Evolutionary conservation across 23 red algal genomes (phyloP).

Genomic region (Agarophyton chilense): DNA sequence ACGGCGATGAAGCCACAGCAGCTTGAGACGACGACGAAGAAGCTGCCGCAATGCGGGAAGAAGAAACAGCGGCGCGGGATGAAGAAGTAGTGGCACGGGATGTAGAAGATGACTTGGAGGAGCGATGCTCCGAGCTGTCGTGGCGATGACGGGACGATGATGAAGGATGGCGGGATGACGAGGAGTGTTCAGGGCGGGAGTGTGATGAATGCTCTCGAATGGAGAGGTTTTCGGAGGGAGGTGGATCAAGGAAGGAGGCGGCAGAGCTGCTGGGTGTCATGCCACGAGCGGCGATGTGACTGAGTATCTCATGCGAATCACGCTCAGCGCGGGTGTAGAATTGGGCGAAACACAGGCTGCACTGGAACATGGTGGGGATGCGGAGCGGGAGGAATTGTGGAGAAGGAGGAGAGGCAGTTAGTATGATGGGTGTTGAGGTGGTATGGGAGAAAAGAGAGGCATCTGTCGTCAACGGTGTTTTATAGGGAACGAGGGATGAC

Average conservation of each 20-base stretch:
- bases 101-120: background rate
- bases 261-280: constrained; percentile 6
- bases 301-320: background rate
- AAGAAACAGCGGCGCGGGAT: background rate
- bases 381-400: background rate
- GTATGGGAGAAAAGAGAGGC: background rate
- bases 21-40: no score
- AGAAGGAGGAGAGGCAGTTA: background rate
- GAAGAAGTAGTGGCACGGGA: background rate
- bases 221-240: background rate
- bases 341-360: background rate
- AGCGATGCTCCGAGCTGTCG: background rate
- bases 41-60: no score
- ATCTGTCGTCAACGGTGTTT: no score
- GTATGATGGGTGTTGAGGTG: background rate
- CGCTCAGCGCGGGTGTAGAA: background rate
- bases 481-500: background rate
- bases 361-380: background rate
- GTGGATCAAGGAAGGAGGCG: background rate
- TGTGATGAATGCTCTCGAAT: background rate
- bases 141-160: background rate
- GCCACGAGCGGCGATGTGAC: background rate
- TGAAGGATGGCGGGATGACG: background rate
- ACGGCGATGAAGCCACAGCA: no score
- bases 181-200: background rate